A percentile compares a stretch with the other conserved stretches of the same genome.
phyloP scores from a whole-genome alignment of 352 stramenopile species.

The Phytophthora pinifolia region DNA sequence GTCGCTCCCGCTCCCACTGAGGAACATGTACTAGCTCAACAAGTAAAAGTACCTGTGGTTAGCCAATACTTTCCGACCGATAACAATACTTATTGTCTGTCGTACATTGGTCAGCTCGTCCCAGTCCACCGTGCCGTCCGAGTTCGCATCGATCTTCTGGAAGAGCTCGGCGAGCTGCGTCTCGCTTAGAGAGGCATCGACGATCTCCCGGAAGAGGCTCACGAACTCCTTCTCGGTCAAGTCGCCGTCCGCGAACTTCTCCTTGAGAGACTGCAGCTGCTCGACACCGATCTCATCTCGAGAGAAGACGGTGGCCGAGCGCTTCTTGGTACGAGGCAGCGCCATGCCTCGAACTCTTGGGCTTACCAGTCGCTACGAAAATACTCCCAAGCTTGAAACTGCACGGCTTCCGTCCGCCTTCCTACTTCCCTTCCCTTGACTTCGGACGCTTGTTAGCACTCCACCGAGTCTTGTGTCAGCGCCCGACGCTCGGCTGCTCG shows the following conservation, averaged over 20 bases:
- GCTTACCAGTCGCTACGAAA: slow-evolving; percentile 14
- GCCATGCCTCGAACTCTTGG: slow-evolving; percentile 13
- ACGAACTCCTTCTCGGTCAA: slow-evolving; percentile 87
- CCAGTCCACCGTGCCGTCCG: slow-evolving; percentile 86
- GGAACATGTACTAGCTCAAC: slow-evolving; percentile 77
- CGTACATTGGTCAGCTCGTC: slow-evolving; percentile 87
- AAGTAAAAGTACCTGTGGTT: slow-evolving; percentile 1
- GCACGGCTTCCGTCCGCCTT: slow-evolving; percentile 5
- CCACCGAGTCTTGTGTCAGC: slow-evolving; percentile 19
- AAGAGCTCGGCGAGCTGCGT: slow-evolving; percentile 84
- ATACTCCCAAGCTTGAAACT: slow-evolving; percentile 20
- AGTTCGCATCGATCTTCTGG: slow-evolving; percentile 90
- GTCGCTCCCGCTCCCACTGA: too few species aligned
- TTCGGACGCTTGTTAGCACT: slow-evolving; percentile 14
- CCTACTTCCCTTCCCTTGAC: slow-evolving; percentile 1
- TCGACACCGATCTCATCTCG: slow-evolving; percentile 81
- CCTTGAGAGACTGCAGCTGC: slow-evolving; percentile 81
- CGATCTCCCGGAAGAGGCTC: slow-evolving; percentile 78
- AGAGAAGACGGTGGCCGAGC: slow-evolving; percentile 69
- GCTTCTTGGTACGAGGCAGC: slow-evolving; percentile 34
- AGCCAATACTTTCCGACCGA: too few species aligned
- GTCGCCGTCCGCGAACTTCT: slow-evolving; percentile 82
- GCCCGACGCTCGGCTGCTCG: too few species aligned
- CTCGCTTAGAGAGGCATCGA: slow-evolving; percentile 75
- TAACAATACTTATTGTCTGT: background rate